Evolutionary conservation across 2,329 filamentous ascomycete species (phyloP), one percentile per base, ranked within the genome.

Genomic region (Neospermospora avenae): DNA sequence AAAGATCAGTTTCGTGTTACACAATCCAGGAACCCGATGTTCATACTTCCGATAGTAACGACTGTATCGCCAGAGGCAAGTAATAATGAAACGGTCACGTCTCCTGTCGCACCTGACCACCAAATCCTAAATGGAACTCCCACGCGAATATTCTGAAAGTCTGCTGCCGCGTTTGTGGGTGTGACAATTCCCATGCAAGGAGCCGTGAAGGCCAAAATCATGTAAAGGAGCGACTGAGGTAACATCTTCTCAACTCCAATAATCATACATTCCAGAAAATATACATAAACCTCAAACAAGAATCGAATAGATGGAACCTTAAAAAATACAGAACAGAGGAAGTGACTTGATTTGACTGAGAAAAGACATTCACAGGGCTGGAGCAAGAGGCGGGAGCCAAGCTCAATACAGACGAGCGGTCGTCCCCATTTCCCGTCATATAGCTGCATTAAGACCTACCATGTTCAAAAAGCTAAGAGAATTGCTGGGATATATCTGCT

Each of bases 101-200:
- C 39, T 45, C 57, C 57, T 14, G 37, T 45, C 20, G 57, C 57
- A 28, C 41, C 57, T 16, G 35, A 54, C 57, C 57, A 58, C 5
- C 37, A 35, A 11, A 58, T 54, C n/a, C 20, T 53, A 31, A 58
- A 58, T 3, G 57, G 48, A 7, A 10, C 35, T 16, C 57, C 57
- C 31, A 54, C 57, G 11, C 31, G 25, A 6, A 58, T 28, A 7
- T 34, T 53, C 14, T 37, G 37, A 42, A 58, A 58, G 28, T 58
- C 48, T n/a, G 37, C 18, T 7, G 25, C 39, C n/a, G 57, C 46
- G 18, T 53, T 58, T 18, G 48, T 58, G 28, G 49, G 35, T 20
- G 42, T 57, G 20, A 49, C 55, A 35, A 44, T 28, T 46, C 25
- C 55, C 18, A 48, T 39, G 42, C 31, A 37, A 28, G 55, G 42